Evolutionary conservation across 2,329 filamentous ascomycete genomes (phyloP).

Genomic region (Ophiostoma populinum): DNA sequence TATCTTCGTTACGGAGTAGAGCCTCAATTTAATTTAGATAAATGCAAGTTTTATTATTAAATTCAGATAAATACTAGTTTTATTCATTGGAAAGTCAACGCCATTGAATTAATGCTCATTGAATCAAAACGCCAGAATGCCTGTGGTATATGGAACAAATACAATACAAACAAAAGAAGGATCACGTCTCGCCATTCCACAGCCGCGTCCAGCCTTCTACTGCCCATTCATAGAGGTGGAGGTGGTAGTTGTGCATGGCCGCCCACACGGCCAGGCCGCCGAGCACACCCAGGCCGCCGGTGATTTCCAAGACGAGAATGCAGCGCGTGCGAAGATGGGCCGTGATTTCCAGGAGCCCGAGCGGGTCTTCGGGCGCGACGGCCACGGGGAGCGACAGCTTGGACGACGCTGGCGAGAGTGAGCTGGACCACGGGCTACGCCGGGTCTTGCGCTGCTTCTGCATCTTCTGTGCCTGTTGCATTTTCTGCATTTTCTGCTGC

Average conservation of each 20-base stretch:
- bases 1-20: too few relatives aligned
- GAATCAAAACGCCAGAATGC: not conserved
- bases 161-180: not conserved
- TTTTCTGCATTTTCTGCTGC: constrained; percentile 1
- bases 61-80: not conserved
- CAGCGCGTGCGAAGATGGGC: constrained; percentile 47
- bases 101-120: not conserved
- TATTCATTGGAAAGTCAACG: too few relatives aligned
- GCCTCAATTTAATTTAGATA: too few relatives aligned
- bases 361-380: constrained; percentile 49
- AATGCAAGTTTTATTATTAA: too few relatives aligned
- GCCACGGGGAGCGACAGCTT: constrained; percentile 11
- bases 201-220: constrained; percentile 16
- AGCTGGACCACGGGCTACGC: constrained; percentile 9
- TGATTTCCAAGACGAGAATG: constrained; percentile 52
- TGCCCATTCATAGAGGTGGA: constrained; percentile 15
- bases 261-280: constrained; percentile 55
- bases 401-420: not conserved
- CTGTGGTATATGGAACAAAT: not conserved
- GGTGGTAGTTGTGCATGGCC: constrained; percentile 15
- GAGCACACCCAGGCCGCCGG: constrained; percentile 57
- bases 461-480: not conserved
- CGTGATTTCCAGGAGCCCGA: constrained; percentile 57
- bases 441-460: constrained; percentile 8
- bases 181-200: constrained; percentile 13